Base-by-base conservation (phyloP, 805 yeast species). In the Candida andamanensis region DNA sequence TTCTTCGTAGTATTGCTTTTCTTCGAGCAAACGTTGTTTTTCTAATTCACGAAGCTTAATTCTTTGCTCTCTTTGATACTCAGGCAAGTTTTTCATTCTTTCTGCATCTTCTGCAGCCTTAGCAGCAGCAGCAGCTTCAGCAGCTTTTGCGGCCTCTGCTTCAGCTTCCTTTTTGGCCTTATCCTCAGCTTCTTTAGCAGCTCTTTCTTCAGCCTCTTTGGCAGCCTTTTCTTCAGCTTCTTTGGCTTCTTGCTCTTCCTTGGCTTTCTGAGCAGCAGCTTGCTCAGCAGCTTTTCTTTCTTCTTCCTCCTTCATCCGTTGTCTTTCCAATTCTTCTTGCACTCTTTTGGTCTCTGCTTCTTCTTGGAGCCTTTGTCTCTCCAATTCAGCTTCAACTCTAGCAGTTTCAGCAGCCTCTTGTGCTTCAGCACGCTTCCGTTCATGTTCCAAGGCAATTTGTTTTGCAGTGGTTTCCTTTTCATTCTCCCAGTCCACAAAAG, bases 381-480 rank as follows among this genome's bases (percentile, higher is more conserved):
- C 53, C 26, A 44, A 36, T 41, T 53, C 55, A 36, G 39, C 48
- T 40, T 51, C 42, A 16, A 50, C 35, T 20, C 47, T 44, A 24
- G 41, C 45, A 6, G 60, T 58, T 39, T 61, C 63, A 21, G 58
- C 54, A 11, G 54, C 60, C 47, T 72, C 72, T 32, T 52, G 45
- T 13, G 70, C 77, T 40, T 63, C 67, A 14, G 60, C 50, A 37
- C 64, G 54, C 33, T 62, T 45, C 33, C 53, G 55, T 39, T 50
- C 60, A 33, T 60, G 63, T 15, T 53, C 64, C 32, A 47, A 51
- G 4, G 60, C 60, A 17, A 57, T 51, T 26, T 57, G 47, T 26
- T 50, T 54, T n/a, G 69, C 66, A n/a, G 70, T 49, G n/a, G 51
- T 60, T 28, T 60, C 57, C 50, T 61, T 60, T 39, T 74, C 76